Conservation (phyloP, 1,139 yeast species). For the Taiozyma sp. region DNA sequence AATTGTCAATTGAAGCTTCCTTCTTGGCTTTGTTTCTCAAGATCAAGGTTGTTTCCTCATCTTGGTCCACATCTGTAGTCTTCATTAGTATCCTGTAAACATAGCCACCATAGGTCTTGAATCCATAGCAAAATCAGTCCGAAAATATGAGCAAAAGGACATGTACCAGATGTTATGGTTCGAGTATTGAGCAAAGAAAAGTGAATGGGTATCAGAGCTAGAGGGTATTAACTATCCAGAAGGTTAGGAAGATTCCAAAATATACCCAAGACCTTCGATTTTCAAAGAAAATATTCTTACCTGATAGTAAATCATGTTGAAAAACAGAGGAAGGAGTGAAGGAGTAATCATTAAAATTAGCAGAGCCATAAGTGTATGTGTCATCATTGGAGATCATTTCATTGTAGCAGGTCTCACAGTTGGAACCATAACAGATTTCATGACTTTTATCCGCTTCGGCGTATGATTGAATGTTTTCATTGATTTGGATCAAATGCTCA, state of each 20-base stretch:
- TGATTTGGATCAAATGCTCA: not conserved
- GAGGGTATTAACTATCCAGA: not conserved
- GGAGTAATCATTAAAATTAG: constrained; percentile 1
- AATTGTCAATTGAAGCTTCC: not conserved
- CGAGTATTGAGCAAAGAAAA: not conserved
- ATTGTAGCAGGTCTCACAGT: not conserved
- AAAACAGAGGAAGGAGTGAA: constrained; percentile 3
- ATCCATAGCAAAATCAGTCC: not conserved
- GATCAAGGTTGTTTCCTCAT: constrained; percentile 4
- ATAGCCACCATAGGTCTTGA: not conserved
- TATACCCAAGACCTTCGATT: not conserved
- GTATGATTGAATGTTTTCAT: not conserved
- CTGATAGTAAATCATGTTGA: not conserved
- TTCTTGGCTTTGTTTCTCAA: not conserved
- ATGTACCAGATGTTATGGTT: not conserved
- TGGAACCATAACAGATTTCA: not conserved
- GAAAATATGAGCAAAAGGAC: not conserved
- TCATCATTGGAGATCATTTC: not conserved
- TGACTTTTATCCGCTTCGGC: not conserved
- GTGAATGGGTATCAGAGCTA: not conserved
- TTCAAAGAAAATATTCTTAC: not conserved
- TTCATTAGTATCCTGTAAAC: not conserved
- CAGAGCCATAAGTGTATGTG: not conserved
- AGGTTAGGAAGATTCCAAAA: not conserved
- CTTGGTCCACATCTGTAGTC: not conserved